These are phyloP conservation scores for Chaetomiaceae sp. DNA, from an alignment of 2,329 filamentous ascomycete genomes.

Conservation along the genomic window DNA sequence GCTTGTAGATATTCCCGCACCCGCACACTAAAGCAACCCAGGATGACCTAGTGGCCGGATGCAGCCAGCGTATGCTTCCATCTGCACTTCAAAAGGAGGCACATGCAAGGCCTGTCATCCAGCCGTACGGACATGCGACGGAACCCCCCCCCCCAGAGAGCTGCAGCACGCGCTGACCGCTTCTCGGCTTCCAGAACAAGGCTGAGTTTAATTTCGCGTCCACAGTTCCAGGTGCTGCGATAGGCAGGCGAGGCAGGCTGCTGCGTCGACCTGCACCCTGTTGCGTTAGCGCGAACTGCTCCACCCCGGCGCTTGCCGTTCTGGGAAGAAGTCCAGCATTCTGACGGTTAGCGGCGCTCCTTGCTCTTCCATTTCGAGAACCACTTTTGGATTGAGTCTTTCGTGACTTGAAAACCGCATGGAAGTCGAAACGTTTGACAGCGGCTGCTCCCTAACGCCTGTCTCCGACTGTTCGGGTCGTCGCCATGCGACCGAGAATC, in stretches of 20 bases:
- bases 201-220: slow-evolving; percentile 23
- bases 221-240: slow-evolving; percentile 9
- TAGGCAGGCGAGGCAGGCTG: slow-evolving; percentile 17
- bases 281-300: slow-evolving; percentile 13
- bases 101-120: no score
- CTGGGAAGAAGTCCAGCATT: background rate
- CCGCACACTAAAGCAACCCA: background rate
- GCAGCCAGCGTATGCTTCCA: background rate
- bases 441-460: background rate
- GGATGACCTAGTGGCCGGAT: slow-evolving; percentile 4
- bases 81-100: slow-evolving; percentile 7
- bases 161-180: slow-evolving; percentile 14
- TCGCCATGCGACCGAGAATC: slow-evolving; percentile 4
- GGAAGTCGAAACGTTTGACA: no score
- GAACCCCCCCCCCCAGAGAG: background rate
- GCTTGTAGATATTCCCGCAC: slow-evolving; percentile 15
- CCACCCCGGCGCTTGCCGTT: slow-evolving; percentile 1
- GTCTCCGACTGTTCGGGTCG: slow-evolving; percentile 9
- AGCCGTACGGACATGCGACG: no score
- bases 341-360: background rate
- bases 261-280: slow-evolving; percentile 9
- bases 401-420: no score
- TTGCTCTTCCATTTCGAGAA: no score
- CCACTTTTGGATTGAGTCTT: no score
- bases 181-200: slow-evolving; percentile 13